Conservation (phyloP, 768 basidiomycete genomes). For the Candolleomyces eurysporus region DNA sequence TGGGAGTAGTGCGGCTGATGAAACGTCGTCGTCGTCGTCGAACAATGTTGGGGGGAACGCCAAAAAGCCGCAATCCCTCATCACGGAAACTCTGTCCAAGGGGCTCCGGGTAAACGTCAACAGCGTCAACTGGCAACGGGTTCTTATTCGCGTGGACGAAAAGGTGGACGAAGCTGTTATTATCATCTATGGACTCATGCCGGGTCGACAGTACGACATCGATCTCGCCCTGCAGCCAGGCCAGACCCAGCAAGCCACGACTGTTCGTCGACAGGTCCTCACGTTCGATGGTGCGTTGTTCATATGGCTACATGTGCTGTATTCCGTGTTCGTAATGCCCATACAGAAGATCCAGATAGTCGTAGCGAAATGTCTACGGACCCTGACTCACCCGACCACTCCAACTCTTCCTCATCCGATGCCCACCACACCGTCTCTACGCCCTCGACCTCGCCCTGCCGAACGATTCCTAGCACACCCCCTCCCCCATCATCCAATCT, state of each 20-base stretch:
- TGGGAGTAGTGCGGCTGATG: neutral
- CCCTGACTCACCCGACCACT: constrained; percentile 26
- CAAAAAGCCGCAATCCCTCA: constrained; percentile 33
- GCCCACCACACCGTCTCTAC: constrained; percentile 25
- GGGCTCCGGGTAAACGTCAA: constrained; percentile 83
- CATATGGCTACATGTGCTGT: constrained; percentile 5
- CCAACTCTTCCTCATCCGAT: constrained; percentile 32
- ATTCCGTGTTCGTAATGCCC: constrained; percentile 8
- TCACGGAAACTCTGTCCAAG: constrained; percentile 67
- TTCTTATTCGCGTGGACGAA: constrained; percentile 78
- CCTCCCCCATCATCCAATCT: constrained; percentile 6
- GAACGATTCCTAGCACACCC: constrained; percentile 26
- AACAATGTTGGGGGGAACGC: neutral
- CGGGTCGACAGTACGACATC: constrained; percentile 88
- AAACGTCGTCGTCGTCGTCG: constrained; percentile 7
- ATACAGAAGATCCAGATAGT: constrained; percentile 21
- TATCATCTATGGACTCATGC: constrained; percentile 86
- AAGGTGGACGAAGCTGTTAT: constrained; percentile 85
- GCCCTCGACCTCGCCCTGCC: constrained; percentile 39
- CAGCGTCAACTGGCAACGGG: constrained; percentile 72
- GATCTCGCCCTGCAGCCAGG: constrained; percentile 72
- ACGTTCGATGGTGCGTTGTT: constrained; percentile 51
- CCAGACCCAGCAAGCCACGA: constrained; percentile 37
- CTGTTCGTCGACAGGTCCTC: constrained; percentile 55
- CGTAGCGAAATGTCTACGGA: constrained; percentile 28